These are phyloP conservation scores for Emergomyces pasteurianus DNA, from an alignment of 2,329 filamentous ascomycete species.

Conservation along the genomic window DNA sequence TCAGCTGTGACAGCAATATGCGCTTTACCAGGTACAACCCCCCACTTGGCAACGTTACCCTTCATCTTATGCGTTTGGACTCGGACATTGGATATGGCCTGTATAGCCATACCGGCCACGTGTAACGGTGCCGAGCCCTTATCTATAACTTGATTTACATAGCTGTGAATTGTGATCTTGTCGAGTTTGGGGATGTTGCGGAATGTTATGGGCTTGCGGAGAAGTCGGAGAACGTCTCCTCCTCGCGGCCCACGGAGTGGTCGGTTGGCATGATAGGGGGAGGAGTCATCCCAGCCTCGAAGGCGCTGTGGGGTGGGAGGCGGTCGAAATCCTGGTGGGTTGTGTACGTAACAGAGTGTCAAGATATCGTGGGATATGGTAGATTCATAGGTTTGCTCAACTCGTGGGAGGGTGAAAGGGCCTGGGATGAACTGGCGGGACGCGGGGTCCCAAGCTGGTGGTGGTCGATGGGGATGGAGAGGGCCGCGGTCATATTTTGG, in stretches of 20 bases:
- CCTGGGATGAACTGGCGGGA: conserved; percentile 84
- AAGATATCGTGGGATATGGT: conserved; percentile 81
- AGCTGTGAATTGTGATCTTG: conserved; percentile 68
- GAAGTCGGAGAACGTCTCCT: conserved; percentile 43
- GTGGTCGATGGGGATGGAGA: conserved; percentile 83
- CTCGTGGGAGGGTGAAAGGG: conserved; percentile 75
- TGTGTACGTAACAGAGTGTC: conserved; percentile 78
- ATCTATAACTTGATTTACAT: conserved; percentile 54
- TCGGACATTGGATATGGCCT: conserved; percentile 71
- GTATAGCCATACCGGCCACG: conserved; percentile 70
- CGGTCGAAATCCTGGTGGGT: conserved; percentile 59
- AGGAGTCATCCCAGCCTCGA: conserved; percentile 76
- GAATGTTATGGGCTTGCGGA: conserved; percentile 54
- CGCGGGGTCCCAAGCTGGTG: conserved; percentile 70
- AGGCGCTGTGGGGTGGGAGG: conserved; percentile 52
- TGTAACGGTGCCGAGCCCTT: conserved; percentile 65
- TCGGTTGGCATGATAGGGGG: conserved; percentile 88
- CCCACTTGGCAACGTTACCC: conserved; percentile 62
- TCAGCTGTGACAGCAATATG: conserved; percentile 62
- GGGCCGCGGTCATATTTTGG: conserved; percentile 93
- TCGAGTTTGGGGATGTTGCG: conserved; percentile 73
- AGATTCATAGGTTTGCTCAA: conserved; percentile 80
- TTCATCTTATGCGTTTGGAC: conserved; percentile 58
- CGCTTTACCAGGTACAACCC: conserved; percentile 57
- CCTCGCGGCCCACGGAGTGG: conserved; percentile 76